Base-by-base conservation (phyloP, 73 alveolate genomes). In the Blepharisma stoltei region DNA sequence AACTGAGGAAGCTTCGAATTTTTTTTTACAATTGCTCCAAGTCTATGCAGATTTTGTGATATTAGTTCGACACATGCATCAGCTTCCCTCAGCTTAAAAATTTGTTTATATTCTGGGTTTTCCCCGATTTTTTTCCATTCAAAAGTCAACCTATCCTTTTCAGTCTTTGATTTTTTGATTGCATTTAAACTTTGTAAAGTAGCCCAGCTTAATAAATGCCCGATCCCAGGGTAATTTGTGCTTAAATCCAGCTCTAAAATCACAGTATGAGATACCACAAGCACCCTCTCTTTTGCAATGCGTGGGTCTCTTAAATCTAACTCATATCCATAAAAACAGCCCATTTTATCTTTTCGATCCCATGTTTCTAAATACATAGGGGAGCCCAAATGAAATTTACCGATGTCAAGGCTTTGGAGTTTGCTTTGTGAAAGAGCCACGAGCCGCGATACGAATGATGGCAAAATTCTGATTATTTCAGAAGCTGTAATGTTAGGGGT, bases 21-120 rank as follows among this genome's bases (percentile, higher is more conserved):
- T 55, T 66, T 83, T 18, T 80, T 79, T 5, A 80, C 87, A 18
- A 78, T 73, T 18, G 81, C 87, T 7, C 91, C 91, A 77, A 83
- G 52, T 7, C 21, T 80, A 20, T 80, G 80, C 87, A 78, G 67
- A 41, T 80, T 83, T 27, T 46, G n/a, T 6, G 77, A 66, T 1
- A 83, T 21, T 6, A 69, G 43, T 43, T 76, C 53, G 55, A 83
- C 68, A 43, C 71, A 54, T 6, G 66, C 86, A 32, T 60, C 27
- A n/a, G 55, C 81, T 48, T 68, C 73, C 54, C 66, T 70, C 21
- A 49, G 27, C 23, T 48, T 49, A 14, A 66, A 21, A 20, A 69
- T 55, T 23, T 83, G 65, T 21, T 41, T 9, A 27, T 52, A 71
- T 70, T 81, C 54, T 6, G 83, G 84, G 27, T 49, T 47, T 11